Evolutionary conservation across 306 rosid species (phyloP).

Genomic region (Inga laurina): DNA sequence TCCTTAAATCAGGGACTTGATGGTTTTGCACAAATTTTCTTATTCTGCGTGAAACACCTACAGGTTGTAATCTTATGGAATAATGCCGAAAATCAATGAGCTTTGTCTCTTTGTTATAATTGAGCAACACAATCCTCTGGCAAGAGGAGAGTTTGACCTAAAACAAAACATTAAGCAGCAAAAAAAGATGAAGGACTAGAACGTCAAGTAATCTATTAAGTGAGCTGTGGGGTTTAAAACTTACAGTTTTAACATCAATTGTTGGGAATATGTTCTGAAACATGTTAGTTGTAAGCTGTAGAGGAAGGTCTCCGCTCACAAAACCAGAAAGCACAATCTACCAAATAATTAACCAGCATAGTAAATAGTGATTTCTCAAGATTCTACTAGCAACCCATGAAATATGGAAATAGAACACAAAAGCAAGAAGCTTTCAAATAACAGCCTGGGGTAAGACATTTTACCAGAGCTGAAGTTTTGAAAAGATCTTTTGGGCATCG

Average conservation of each 20-base stretch:
- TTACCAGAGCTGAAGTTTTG: constrained; percentile 88
- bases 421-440: not conserved
- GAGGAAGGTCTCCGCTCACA: constrained; percentile 71
- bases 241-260: constrained; percentile 90
- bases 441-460: constrained; percentile 1
- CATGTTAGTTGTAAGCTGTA: constrained; percentile 75
- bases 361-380: not conserved
- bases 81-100: constrained; percentile 90
- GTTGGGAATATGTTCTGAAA: constrained; percentile 94
- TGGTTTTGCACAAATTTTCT: constrained; percentile 91
- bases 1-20: constrained; percentile 86
- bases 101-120: constrained; percentile 89
- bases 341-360: constrained; percentile 5
- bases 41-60: constrained; percentile 89
- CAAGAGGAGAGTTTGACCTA: constrained; percentile 92
- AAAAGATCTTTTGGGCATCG: constrained; percentile 92
- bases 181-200: constrained; percentile 20
- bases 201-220: constrained; percentile 4
- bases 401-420: not conserved
- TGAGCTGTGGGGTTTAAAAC: constrained; percentile 33
- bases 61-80: constrained; percentile 88
- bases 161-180: constrained; percentile 27
- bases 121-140: constrained; percentile 91
- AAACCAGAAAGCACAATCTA: constrained; percentile 98
- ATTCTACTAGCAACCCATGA: constrained; percentile 12